Conservation (phyloP, 495 filamentous ascomycete species). For the Trichoderma asperelloides region DNA sequence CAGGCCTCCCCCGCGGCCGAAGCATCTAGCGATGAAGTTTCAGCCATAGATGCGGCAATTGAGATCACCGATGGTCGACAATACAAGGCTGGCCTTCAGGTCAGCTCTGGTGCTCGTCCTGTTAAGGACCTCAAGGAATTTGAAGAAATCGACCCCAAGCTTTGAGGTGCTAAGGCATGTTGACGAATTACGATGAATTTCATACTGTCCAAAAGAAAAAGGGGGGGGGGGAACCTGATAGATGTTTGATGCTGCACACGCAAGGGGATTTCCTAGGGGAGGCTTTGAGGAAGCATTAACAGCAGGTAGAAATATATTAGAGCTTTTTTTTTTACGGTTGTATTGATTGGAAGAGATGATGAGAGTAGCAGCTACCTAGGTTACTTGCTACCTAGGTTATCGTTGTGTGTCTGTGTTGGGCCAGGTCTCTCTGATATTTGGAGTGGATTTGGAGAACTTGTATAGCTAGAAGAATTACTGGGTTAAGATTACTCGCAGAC, state of each 20-base stretch:
- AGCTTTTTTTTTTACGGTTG: background rate
- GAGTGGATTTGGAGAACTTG: too few relatives aligned
- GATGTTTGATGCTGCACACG: constrained; percentile 2
- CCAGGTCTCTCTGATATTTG: too few relatives aligned
- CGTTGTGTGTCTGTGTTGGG: too few relatives aligned
- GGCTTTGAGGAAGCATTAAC: background rate
- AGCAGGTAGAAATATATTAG: background rate
- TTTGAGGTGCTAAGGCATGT: constrained; percentile 30
- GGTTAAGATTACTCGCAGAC: too few relatives aligned
- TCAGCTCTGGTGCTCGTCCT: constrained; percentile 60
- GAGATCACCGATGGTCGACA: constrained; percentile 62
- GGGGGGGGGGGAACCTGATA: background rate
- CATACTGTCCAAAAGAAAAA: background rate
- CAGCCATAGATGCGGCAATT: constrained; percentile 28
- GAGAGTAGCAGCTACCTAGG: too few relatives aligned
- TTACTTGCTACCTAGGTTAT: too few relatives aligned
- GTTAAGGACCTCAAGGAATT: constrained; percentile 71
- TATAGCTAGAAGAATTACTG: too few relatives aligned
- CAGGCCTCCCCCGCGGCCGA: background rate
- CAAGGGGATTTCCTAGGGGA: background rate
- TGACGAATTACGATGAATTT: background rate
- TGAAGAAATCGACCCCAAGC: constrained; percentile 71
- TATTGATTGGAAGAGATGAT: background rate
- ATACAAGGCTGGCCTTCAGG: constrained; percentile 63
- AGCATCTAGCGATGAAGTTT: constrained; percentile 20